Conservation (phyloP, 257 asterid species). For the Capsicum pubescens region DNA sequence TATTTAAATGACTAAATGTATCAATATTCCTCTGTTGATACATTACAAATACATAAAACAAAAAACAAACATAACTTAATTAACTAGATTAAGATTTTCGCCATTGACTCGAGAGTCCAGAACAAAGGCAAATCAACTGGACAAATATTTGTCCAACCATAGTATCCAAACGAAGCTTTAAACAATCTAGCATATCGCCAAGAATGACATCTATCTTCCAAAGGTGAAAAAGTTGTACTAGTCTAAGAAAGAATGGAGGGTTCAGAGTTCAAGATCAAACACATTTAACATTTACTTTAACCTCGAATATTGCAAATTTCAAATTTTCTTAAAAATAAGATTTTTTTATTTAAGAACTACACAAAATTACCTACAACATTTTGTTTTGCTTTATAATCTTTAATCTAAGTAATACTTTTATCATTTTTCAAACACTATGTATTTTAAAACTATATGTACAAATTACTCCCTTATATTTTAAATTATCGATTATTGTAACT, state of each 20-base stretch:
- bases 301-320: background rate
- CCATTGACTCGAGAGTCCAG: background rate
- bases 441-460: too few relatives aligned
- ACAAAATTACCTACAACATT: background rate
- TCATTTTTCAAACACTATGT: too few relatives aligned
- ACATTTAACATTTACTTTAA: background rate
- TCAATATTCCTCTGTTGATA: too few relatives aligned
- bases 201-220: background rate
- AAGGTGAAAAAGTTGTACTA: background rate
- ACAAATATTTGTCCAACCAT: conserved; percentile 2
- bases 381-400: background rate
- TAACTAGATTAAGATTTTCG: background rate
- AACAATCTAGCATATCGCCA: background rate
- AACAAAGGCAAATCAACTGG: background rate
- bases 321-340: background rate
- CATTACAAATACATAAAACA: conserved; percentile 1
- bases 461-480: too few relatives aligned
- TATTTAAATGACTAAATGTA: too few relatives aligned
- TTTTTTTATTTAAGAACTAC: background rate
- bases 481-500: too few relatives aligned
- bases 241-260: background rate
- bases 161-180: background rate
- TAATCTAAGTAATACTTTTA: background rate
- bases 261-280: background rate
- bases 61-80: background rate